Evolutionary conservation across 768 basidiomycete genomes (phyloP).

Genomic region (Fibroporia radiculosa): DNA sequence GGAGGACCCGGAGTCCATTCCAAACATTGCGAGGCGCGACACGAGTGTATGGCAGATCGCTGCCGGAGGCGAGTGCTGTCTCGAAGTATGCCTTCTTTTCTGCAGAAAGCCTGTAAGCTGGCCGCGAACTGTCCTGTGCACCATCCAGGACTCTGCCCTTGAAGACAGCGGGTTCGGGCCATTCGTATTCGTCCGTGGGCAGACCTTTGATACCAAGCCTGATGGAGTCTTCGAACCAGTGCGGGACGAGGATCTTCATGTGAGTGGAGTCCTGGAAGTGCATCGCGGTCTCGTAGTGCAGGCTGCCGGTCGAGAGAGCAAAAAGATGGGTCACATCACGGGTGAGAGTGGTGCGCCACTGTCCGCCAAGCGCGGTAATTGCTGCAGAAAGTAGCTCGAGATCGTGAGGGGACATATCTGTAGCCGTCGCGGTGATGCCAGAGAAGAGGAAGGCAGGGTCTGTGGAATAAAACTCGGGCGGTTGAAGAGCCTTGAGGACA

Average conservation of each 20-base stretch:
- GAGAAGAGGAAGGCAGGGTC: slow-evolving; percentile 79
- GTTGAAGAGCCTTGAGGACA: slow-evolving; percentile 48
- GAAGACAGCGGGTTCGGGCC: slow-evolving; percentile 63
- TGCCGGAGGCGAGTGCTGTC: slow-evolving; percentile 19
- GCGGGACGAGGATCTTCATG: slow-evolving; percentile 72
- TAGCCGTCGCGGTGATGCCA: slow-evolving; percentile 65
- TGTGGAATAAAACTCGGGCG: slow-evolving; percentile 62
- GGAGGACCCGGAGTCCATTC: slow-evolving; percentile 49
- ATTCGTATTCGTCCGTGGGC: slow-evolving; percentile 51
- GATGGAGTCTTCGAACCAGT: slow-evolving; percentile 86
- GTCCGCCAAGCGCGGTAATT: slow-evolving; percentile 71
- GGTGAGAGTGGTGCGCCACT: slow-evolving; percentile 70
- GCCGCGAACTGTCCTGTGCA: slow-evolving; percentile 22
- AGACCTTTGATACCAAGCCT: slow-evolving; percentile 41
- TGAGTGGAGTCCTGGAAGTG: slow-evolving; percentile 50
- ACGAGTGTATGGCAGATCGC: slow-evolving; percentile 13
- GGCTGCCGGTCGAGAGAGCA: slow-evolving; percentile 39
- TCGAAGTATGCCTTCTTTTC: slow-evolving; percentile 29
- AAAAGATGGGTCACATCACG: slow-evolving; percentile 87
- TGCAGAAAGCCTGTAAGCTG: slow-evolving; percentile 20
- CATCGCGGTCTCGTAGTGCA: slow-evolving; percentile 39
- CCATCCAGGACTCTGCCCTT: slow-evolving; percentile 22
- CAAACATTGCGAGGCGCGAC: slow-evolving; percentile 38
- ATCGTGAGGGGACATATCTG: slow-evolving; percentile 60
- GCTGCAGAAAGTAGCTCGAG: slow-evolving; percentile 67